Conservation (phyloP, 169 alveolate genomes). For the Theileria sp. region DNA sequence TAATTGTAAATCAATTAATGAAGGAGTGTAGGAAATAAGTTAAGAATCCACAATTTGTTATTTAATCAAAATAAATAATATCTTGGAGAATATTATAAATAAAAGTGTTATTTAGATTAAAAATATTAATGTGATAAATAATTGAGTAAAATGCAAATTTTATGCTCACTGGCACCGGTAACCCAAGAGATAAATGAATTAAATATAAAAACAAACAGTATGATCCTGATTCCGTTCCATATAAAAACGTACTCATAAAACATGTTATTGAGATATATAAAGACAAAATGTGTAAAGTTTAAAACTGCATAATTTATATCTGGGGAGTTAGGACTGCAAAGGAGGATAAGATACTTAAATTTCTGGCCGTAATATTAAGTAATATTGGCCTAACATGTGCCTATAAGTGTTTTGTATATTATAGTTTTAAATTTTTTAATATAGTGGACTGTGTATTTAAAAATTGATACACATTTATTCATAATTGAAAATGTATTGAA, state of each 20-base stretch:
- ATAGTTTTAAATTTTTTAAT: background rate
- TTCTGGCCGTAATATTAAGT: background rate
- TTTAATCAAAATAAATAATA: too few relatives aligned
- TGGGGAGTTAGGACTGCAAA: background rate
- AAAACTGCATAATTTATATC: conserved; percentile 13
- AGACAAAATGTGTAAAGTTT: conserved; percentile 11
- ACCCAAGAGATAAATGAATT: conserved; percentile 1
- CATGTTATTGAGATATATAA: background rate
- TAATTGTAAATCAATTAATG: too few relatives aligned
- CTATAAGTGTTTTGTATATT: background rate
- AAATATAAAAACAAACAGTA: background rate
- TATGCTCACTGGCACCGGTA: conserved; percentile 7
- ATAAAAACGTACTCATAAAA: background rate
- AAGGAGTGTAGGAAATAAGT: background rate
- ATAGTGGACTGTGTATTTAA: conserved; percentile 3
- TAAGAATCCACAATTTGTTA: background rate
- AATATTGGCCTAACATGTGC: background rate
- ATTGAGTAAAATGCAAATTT: background rate
- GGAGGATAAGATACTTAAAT: background rate
- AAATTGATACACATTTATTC: conserved; percentile 4
- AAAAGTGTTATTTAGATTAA: background rate
- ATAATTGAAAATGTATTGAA: background rate
- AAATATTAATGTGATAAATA: too few relatives aligned
- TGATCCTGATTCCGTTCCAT: background rate
- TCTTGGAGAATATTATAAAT: background rate